Evolutionary conservation across 441 rosid species (phyloP), one percentile per base, ranked within the genome.

Genomic region (Mallotus repandus): DNA sequence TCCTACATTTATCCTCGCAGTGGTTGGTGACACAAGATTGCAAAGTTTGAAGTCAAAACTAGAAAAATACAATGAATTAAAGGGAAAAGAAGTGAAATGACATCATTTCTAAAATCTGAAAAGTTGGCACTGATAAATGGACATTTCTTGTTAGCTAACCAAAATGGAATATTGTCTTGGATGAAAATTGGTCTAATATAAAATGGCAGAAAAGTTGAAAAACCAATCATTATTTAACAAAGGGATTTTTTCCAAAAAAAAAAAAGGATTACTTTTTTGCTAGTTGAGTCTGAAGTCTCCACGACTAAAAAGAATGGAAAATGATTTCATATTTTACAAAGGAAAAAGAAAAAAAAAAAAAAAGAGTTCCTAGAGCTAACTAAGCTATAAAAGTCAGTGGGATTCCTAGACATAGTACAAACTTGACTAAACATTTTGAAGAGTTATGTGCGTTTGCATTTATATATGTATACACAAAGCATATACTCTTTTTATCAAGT

Each of bases 401-500:
- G 55, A 14, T 29, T 3, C 29, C 41, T 19, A 11, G 15, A 66
- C 13, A 29, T 53, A 25, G 19, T 14, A 14, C 29, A 25, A 29
- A 52, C 22, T 64, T 45, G 41, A 22, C 55, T 3, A 8, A 53
- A 66, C 21, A 7, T 22, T 46, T 13, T 58, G 35, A 62, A 43
- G 9, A 32, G 13, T 14, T 38, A 3, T 18, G 38, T n/a, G 11
- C 14, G 19, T 15, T n/a, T 38, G 32, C 32, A 58, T 10, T 43
- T 32, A 70, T 38, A 38, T 38, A 38, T 38, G 5, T 38, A 38
- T 38, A 38, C 41, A 38, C 41, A 38, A 38, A 38, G 41, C 41
- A 38, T 38, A 38, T 54, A 38, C 19, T 58, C 19, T 35, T 59
- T 49, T 75, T 32, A 71, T 72, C 12, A 67, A 76, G 81, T 69